Base-by-base conservation (phyloP, 352 stramenopile species). In the Phytophthora brassicae region DNA sequence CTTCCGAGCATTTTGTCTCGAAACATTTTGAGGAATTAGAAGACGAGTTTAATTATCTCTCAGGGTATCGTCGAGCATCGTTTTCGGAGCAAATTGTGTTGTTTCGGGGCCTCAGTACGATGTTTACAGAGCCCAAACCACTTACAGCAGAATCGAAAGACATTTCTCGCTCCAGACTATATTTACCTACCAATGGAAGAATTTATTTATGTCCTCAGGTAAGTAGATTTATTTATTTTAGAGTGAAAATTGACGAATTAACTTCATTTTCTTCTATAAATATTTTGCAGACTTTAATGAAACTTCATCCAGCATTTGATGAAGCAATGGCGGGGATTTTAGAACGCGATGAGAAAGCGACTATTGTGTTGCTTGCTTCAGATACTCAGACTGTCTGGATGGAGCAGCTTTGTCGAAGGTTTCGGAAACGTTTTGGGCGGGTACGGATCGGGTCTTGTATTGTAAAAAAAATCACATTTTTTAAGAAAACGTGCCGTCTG, bases 41-140 rank as follows among this genome's bases (percentile, higher is more conserved):
- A 8, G 22, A 56, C 8, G 42, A 17, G 20, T 41, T 19, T 19
- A 45, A 45, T 17, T 17, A 45, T 14, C 17, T 73, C 23, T 62
- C 64, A 20, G 36, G 43, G 11, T 69, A 85, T 52, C 66, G 80
- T 28, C 64, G 70, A 4, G 55, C 54, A 2, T 56, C 52, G 3
- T 94, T 88, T 53, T 84, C 75, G 2, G 87, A 95, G 64, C 66
- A 90, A 29, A 64, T 92, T 14, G 81, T 92, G 1, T 60, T 88
- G 22, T 89, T 95, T 45, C 72, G 64, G 17, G 75, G 82, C 2
- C 72, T 93, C 17, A 79, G 76, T 44, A 89, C 84, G 2, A 74
- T 86, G 22, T 95, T 76, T 28, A 76, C 60, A 13, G 44, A 74
- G 36, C 71, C 71, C 14, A 56, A 60, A 39, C 46, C 46, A 14